Evolutionary conservation across 106 monocot genomes (phyloP), one percentile per base, ranked within the genome.

Genomic region (Alisma plantagoaquatica): DNA sequence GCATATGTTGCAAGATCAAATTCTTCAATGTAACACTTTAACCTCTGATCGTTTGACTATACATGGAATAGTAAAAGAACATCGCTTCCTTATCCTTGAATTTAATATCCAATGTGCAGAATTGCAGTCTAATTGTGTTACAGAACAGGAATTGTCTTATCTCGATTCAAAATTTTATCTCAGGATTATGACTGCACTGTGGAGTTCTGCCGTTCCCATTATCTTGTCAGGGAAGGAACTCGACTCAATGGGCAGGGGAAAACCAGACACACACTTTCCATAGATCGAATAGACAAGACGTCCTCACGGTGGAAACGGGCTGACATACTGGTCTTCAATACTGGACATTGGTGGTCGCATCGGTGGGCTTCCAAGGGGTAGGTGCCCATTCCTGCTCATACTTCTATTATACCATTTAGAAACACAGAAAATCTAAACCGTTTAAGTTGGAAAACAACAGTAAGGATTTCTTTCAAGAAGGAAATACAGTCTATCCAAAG

Each of bases 261-360:
- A 38, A 62, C 81, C 16, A 78, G 71, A 30, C 85, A 80, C 20
- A 76, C 64, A 27, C 91, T 91, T 27, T 41, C 52, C 29, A 78
- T 91, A 14, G 91, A 91, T 61, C 77, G 60, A 15, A 75, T 91
- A 19, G 84, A 77, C 68, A 84, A 81, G 69, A 70, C 84, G 25
- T 61, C 91, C 21, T 46, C 53, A 4, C 70, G 91, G 31, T 91
- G 91, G 91, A 91, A 75, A 53, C 72, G 51, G 38, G 91, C 84
- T 29, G 70, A 91, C 43, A 70, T 91, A 7, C 65, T 91, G 22
- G 63, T 91, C 58, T 91, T 91, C 50, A 91, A 91, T 49, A 91
- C 91, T 28, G 91, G 91, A 21, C 91, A 91, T 41, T 91, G 91
- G 91, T 91, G 91, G 91, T 77, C 70, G 11, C 91, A 91, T 70